Conservation (phyloP, 768 basidiomycete genomes). For the Leccinum rimulosum region DNA sequence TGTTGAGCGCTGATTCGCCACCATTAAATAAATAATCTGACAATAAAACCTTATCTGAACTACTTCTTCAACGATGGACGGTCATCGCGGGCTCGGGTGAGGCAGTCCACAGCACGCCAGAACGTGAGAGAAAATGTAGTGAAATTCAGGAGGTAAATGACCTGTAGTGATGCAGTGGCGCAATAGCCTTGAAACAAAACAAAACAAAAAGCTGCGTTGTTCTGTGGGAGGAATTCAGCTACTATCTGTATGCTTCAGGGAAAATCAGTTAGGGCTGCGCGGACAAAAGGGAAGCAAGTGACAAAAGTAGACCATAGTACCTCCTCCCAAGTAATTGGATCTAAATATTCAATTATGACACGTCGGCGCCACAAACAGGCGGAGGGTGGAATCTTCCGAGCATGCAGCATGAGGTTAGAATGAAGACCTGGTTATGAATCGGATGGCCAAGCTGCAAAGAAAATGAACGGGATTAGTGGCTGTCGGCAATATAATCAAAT, state of each 20-base stretch:
- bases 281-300: not conserved
- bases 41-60: conserved; percentile 22
- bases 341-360: conserved; percentile 5
- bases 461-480: not conserved
- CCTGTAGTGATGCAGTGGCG: not conserved
- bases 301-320: conserved; percentile 1
- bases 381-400: conserved; percentile 3
- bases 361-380: conserved; percentile 2
- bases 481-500: conserved; percentile 4
- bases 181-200: conserved; percentile 1
- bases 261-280: not conserved
- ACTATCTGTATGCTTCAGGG: not conserved
- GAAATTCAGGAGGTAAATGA: conserved; percentile 1
- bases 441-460: not conserved
- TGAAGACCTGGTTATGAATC: conserved; percentile 2
- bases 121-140: conserved; percentile 21
- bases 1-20: conserved; percentile 17
- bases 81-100: conserved; percentile 17
- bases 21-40: conserved; percentile 17
- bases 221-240: conserved; percentile 12
- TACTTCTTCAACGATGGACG: conserved; percentile 6
- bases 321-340: not conserved
- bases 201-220: not conserved
- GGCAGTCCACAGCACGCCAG: conserved; percentile 11
- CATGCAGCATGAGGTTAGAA: conserved; percentile 9